These are phyloP conservation scores for Erysimum cheiri DNA, from an alignment of 441 rosid species.

Conservation along the genomic window DNA sequence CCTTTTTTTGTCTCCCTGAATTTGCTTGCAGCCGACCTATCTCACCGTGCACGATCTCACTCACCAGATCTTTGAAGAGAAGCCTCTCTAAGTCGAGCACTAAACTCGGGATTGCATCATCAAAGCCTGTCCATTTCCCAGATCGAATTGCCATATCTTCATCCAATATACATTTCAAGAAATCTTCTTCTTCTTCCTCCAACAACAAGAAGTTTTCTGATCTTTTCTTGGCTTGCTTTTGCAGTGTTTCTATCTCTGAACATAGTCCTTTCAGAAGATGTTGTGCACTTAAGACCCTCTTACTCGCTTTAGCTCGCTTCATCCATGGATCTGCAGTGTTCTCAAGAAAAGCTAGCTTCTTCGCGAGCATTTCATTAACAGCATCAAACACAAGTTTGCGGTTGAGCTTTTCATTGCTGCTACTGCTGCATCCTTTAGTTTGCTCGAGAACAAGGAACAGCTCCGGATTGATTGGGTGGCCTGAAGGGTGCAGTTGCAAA, in stretches of 20 bases:
- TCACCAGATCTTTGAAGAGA: conserved; percentile 84
- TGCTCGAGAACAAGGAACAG: conserved; percentile 88
- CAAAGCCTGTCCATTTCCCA: conserved; percentile 67
- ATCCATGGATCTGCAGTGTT: conserved; percentile 55
- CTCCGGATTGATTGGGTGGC: conserved; percentile 86
- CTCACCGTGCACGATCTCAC: conserved; percentile 73
- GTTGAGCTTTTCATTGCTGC: conserved; percentile 56
- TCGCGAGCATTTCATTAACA: conserved; percentile 74
- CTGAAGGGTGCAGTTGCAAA: conserved; percentile 82
- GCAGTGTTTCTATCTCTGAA: conserved; percentile 67
- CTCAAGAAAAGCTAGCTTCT: conserved; percentile 54
- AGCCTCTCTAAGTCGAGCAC: conserved; percentile 75
- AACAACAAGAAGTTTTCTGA: conserved; percentile 41
- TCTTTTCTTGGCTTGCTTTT: conserved; percentile 47
- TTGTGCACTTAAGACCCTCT: conserved; percentile 71
- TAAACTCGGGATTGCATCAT: conserved; percentile 51
- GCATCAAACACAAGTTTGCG: conserved; percentile 80
- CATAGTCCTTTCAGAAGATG: conserved; percentile 82
- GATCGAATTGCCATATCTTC: conserved; percentile 63
- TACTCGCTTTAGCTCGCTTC: conserved; percentile 50
- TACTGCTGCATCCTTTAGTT: conserved; percentile 60
- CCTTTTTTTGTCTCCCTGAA: conserved; percentile 53
- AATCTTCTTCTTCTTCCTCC: conserved; percentile 64
- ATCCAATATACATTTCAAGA: conserved; percentile 56
- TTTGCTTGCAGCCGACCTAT: conserved; percentile 48